Conservation (phyloP, 257 asterid species). For the Nyctanthes arbortristis region DNA sequence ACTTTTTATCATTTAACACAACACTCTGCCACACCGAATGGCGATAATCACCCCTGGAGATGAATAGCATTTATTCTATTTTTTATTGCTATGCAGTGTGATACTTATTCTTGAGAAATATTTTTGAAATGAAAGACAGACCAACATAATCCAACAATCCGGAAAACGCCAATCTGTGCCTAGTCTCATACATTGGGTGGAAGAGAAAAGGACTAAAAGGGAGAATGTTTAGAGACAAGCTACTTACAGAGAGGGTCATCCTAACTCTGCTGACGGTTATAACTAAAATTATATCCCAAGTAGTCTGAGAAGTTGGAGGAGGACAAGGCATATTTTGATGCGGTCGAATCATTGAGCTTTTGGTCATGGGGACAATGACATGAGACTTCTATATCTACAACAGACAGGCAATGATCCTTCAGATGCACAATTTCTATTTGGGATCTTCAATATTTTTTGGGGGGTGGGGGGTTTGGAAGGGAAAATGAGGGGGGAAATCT, state of each 20-base stretch:
- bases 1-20: too few relatives aligned
- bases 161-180: background rate
- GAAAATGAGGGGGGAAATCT: too few relatives aligned
- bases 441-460: too few relatives aligned
- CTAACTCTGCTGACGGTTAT: background rate
- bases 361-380: background rate
- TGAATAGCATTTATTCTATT: too few relatives aligned
- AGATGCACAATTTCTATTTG: background rate
- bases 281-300: background rate
- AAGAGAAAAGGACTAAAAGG: background rate
- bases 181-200: background rate
- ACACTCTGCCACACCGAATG: too few relatives aligned
- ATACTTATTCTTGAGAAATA: background rate
- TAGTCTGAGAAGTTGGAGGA: background rate
- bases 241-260: background rate
- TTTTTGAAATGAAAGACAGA: background rate
- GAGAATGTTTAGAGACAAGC: background rate
- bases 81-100: background rate
- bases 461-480: too few relatives aligned
- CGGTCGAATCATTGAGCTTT: background rate
- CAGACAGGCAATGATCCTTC: background rate
- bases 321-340: background rate
- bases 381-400: background rate
- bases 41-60: too few relatives aligned
- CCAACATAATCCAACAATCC: background rate